phyloP scores from a whole-genome alignment of 2,329 filamentous ascomycete species.

The Phyllosticta ampelicida region DNA sequence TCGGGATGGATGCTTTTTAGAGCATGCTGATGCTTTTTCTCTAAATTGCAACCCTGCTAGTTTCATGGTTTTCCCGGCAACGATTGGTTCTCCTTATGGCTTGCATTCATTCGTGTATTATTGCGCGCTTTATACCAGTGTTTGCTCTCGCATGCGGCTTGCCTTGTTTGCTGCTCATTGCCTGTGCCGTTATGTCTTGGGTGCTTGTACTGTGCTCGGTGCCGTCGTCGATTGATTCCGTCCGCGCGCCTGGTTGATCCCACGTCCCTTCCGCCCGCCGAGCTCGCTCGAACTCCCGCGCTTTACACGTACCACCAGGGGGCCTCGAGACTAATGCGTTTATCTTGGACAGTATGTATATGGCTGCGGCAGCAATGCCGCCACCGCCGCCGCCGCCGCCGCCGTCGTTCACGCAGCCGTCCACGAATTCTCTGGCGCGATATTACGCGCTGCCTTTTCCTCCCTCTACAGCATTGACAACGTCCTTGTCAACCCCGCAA shows the following conservation, averaged over 20 bases:
- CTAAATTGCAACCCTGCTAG: constrained; percentile 11
- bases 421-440: not conserved
- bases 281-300: not conserved
- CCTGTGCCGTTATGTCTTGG: constrained; percentile 7
- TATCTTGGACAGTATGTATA: constrained; percentile 4
- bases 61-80: not conserved
- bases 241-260: constrained; percentile 5
- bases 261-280: not conserved
- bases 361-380: not conserved
- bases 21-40: constrained; percentile 11
- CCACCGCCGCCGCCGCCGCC: constrained; percentile 4
- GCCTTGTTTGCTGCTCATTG: constrained; percentile 7
- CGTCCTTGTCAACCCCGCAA: constrained; percentile 5
- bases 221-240: not conserved
- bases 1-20: constrained; percentile 11
- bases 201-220: constrained; percentile 3
- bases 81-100: constrained; percentile 6
- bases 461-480: not conserved
- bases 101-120: constrained; percentile 11
- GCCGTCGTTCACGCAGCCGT: not conserved
- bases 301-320: constrained; percentile 2
- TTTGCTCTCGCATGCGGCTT: constrained; percentile 2
- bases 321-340: constrained; percentile 7
- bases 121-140: constrained; percentile 11
- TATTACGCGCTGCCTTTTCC: constrained; percentile 1